Base-by-base conservation (phyloP, 1,284 basidiomycete genomes). In the Agaricales sp. region DNA sequence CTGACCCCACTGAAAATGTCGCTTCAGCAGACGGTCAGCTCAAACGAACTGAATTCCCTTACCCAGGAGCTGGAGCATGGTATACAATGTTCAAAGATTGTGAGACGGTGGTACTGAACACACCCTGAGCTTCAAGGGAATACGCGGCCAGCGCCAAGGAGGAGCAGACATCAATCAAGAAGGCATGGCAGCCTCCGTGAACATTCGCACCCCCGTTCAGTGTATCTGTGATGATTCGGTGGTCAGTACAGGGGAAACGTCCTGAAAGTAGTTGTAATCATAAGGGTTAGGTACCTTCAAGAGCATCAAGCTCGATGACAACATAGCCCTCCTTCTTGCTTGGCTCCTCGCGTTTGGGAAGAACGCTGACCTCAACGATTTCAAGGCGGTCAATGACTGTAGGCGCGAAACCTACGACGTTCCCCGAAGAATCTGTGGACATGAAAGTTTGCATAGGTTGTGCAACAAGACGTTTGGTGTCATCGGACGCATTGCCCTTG, bases 91-190 rank as follows among this genome's bases (percentile, higher is more conserved):
- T 71, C 25, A 80, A 62, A 8, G 66, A 68, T 54, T 75, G 74
- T 1, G 77, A 77, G 11, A 72, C 67, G 19, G 56, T 63, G 3
- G 62, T 56, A 4, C 62, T 57, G 2, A 56, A 30, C 2, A 59
- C 54, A 11, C 61, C 63, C 4, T 26, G 48, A 2, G 57, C 61
- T 3, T 57, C 56, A 6, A 62, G 50, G 20, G 56, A 61, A 30
- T 71, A 54, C 12, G 63, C 68, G 2, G 57, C 52, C 12, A 75
- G 54, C 1, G 70, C 65, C 48, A 77, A 55, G 4, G 73, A 65
- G 4, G 76, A 70, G 51, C 74, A 74, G 20, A 75, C 77, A 75
- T 79, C 78, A 35, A 79, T 64, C 1, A 80, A 59, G 54, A 68
- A 71, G 2, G 70, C 68, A 46, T 67, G 64, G 54, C 77, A 79